These are phyloP conservation scores for Cryphonectria carpinicola DNA, from an alignment of 2,329 filamentous ascomycete species.

Conservation along the genomic window DNA sequence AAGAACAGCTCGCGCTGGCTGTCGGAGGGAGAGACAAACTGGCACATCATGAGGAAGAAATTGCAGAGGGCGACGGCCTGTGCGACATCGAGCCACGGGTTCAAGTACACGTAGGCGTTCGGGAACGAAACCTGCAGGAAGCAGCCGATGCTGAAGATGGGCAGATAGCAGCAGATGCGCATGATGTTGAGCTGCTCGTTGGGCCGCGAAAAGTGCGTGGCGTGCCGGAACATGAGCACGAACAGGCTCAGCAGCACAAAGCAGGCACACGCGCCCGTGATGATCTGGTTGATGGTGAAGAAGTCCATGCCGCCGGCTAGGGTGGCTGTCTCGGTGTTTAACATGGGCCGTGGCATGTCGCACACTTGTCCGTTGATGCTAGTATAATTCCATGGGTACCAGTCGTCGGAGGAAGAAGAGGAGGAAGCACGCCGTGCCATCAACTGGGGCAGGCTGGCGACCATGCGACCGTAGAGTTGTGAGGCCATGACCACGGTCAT, in stretches of 20 bases:
- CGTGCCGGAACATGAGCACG: conserved; percentile 22
- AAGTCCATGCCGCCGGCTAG: conserved; percentile 27
- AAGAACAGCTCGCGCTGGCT: conserved; percentile 42
- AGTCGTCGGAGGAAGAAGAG: neutral
- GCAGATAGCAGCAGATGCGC: conserved; percentile 46
- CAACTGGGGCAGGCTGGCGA: conserved; percentile 15
- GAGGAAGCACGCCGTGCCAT: neutral
- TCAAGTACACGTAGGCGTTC: conserved; percentile 44
- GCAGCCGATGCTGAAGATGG: conserved; percentile 44
- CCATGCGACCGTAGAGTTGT: conserved; percentile 18
- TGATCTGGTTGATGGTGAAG: conserved; percentile 26
- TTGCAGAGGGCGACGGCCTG: conserved; percentile 46
- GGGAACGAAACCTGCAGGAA: conserved; percentile 45
- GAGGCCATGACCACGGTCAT: conserved; percentile 13
- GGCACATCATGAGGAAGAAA: conserved; percentile 50
- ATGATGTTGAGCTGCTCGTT: conserved; percentile 49
- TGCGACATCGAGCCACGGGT: conserved; percentile 43
- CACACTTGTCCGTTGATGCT: conserved; percentile 25
- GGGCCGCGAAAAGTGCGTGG: conserved; percentile 43
- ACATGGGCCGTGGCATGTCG: conserved; percentile 25
- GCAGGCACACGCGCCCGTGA: conserved; percentile 27
- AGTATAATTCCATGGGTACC: conserved; percentile 25
- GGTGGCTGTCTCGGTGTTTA: conserved; percentile 22
- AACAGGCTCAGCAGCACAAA: conserved; percentile 27
- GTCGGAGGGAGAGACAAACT: conserved; percentile 44